phyloP scores from a whole-genome alignment of 805 yeast genomes.

The Yarrowia alimentaria region DNA sequence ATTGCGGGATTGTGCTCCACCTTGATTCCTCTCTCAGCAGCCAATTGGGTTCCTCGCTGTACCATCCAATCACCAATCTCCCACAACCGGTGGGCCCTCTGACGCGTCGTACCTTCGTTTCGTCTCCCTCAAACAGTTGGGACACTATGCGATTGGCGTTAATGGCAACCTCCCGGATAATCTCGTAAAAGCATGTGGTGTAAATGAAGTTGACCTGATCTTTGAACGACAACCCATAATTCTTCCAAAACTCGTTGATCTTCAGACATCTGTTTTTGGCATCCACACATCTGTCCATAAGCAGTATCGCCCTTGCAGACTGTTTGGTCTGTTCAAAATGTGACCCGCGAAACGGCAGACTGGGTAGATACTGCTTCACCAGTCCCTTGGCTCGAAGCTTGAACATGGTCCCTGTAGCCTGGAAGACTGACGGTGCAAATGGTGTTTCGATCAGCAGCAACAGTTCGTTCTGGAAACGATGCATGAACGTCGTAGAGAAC shows the following conservation, averaged over 20 bases:
- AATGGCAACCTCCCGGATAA: conserved; percentile 18
- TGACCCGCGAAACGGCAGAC: conserved; percentile 2
- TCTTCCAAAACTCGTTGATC: conserved; percentile 11
- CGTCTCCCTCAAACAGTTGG: conserved; percentile 14
- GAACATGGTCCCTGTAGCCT: conserved; percentile 21
- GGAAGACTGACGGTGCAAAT: conserved; percentile 12
- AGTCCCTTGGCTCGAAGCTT: conserved; percentile 8
- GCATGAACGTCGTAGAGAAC: background rate
- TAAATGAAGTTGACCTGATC: conserved; percentile 20
- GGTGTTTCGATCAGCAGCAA: background rate
- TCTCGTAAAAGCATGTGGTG: conserved; percentile 11
- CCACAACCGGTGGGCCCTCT: conserved; percentile 18
- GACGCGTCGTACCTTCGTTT: conserved; percentile 1
- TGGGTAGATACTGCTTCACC: conserved; percentile 1
- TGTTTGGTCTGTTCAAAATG: conserved; percentile 25
- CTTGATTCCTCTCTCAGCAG: background rate
- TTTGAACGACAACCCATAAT: background rate
- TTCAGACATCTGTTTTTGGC: conserved; percentile 8
- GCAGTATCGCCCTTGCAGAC: conserved; percentile 7
- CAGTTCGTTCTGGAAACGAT: conserved; percentile 15
- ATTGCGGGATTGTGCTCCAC: conserved; percentile 4
- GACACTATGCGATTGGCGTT: conserved; percentile 7
- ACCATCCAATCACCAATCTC: conserved; percentile 25
- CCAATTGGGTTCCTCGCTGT: background rate
- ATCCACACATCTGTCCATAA: conserved; percentile 14